Evolutionary conservation across 169 alveolate genomes (phyloP).

Genomic region (Plasmodium vinckei): DNA sequence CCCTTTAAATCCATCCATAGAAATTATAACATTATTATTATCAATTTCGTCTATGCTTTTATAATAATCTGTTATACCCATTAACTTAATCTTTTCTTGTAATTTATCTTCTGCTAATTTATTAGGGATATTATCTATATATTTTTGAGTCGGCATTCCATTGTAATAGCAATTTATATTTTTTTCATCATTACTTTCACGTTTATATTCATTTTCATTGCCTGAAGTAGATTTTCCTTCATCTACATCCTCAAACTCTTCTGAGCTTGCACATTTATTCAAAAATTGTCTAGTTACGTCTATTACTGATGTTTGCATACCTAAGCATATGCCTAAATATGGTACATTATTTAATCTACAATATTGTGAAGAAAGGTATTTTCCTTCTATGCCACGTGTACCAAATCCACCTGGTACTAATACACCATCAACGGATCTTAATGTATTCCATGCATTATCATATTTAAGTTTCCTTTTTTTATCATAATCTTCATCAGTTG

Average conservation of each 20-base stretch:
- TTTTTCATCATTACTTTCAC: conserved; percentile 7
- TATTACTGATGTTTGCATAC: conserved; percentile 95
- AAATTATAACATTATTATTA: conserved; percentile 75
- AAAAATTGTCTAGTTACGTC: conserved; percentile 87
- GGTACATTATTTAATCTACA: conserved; percentile 92
- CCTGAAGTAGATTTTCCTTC: conserved; percentile 56
- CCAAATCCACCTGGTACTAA: conserved; percentile 98
- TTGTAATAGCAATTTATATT: background rate
- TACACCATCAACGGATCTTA: conserved; percentile 90
- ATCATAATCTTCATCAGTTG: conserved; percentile 77
- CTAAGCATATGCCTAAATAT: conserved; percentile 95
- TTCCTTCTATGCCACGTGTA: conserved; percentile 94
- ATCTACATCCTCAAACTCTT: conserved; percentile 81
- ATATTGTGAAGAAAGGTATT: conserved; percentile 88
- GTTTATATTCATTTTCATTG: conserved; percentile 73
- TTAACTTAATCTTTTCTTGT: conserved; percentile 51
- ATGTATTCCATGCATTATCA: conserved; percentile 83
- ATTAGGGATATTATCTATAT: conserved; percentile 49
- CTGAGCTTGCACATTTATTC: conserved; percentile 86
- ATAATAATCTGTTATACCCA: conserved; percentile 62
- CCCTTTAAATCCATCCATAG: conserved; percentile 84
- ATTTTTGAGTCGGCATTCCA: conserved; percentile 7
- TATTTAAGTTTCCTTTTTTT: conserved; percentile 63
- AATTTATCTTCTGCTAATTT: conserved; percentile 25
- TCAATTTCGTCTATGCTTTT: conserved; percentile 70